Evolutionary conservation across 805 yeast genomes (phyloP), one percentile per base, ranked within the genome.

Genomic region (Metschnikowia rubicola): DNA sequence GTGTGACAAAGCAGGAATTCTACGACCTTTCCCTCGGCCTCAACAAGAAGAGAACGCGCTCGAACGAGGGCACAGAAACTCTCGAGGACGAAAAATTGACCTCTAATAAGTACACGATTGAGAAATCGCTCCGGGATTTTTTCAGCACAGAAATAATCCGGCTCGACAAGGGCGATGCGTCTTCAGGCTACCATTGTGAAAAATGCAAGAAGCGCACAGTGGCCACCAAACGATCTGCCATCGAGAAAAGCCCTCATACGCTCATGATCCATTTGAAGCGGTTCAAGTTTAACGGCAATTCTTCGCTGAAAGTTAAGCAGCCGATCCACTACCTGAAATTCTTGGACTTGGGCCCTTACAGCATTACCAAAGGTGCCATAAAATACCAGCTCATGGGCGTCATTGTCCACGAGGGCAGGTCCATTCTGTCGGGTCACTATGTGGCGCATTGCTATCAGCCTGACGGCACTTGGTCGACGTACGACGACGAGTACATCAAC

Each of bases 361-460:
- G 68, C 43, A 51, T 61, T 8, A 48, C 41, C 12, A 50, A 55
- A 12, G 29, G 28, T 10, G 13, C 43, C 26, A 26, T 46, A 38
- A 59, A 56, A 45, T 94, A 94, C 67, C 85, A 83, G 62, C 75
- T 94, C 54, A 74, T 81, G 13, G 81, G 91, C 19, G 96, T 92
- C 13, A 87, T 92, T 50, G 92, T 90, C 4, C 99, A 94, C 62
- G 96, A 88, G 59, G 99, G 99, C 35, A 75, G 98, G 53, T 86
- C 96, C 1, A 83, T 91, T 11, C 83, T 90, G 38, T 83, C 94
- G 3, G 99, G 99, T 3, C 99, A 94, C 66, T 94, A 94, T 61
- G 80, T 90, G 49, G 87, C 96, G 0, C 89, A 88, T 62, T 88
- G 96, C 62, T 79, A 86, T 52, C 97, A 91, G 66, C 96, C 97